Base-by-base conservation (phyloP, 1,139 yeast genomes). In the Tardiomyces blankii region DNA sequence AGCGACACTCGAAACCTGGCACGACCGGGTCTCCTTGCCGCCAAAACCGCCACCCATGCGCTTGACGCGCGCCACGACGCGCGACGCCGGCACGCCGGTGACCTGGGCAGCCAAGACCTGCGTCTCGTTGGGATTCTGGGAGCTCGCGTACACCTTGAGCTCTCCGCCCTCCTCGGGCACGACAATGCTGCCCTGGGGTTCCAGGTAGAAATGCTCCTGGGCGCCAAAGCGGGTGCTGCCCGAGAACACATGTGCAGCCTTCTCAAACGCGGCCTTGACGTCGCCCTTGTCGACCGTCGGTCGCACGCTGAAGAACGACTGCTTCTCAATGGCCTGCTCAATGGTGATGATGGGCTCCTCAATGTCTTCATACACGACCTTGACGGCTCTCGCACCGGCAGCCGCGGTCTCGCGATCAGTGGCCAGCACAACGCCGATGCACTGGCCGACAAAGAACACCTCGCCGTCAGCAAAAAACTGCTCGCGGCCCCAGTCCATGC, bases 41-140 rank as follows among this genome's bases (percentile, higher is more conserved):
- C 84, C 84, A 49, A 78, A 70, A 0, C 84, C 84, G 35, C 84
- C 84, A 21, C 83, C 84, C 14, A 78, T 59, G 46, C 84, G 63
- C 51, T 70, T 70, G 23, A 64, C 70, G 11, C 67, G 54, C 18
- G 60, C 61, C 11, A 70, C 72, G 43, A 70, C 59, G 33, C 68
- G 60, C 27, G 64, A 59, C 3, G 68, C 59, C 2, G 73, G 71
- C 14, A 69, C 67, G 6, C 69, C 72, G 6, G 69, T 59, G 6
- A 64, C 66, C 35, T 66, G 63, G 1, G 73, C 70, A 7, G 66
- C 70, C 43, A 61, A 61, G 38, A 60, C 59, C 48, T 70, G 74
- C 2, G 72, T 61, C 48, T 69, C 74, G 6, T 65, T 58, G 3
- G 74, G 73, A 47, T 68, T 69, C 51, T 70, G 74, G 2, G 71